Conservation (phyloP, 257 asterid genomes). For the Gardenia jasminoides region DNA sequence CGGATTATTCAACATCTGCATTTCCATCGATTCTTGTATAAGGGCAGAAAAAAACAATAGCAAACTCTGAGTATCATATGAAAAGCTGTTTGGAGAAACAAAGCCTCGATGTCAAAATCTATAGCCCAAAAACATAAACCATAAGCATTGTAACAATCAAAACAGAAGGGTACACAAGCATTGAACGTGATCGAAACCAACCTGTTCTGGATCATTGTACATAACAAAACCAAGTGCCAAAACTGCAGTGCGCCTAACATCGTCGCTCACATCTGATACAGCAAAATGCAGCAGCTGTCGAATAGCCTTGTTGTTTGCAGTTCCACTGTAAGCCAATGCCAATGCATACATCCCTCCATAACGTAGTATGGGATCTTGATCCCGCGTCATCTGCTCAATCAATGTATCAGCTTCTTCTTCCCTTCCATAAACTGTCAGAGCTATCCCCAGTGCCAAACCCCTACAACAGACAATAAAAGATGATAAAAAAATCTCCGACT, state of each 20-base stretch:
- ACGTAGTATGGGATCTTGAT: conserved; percentile 94
- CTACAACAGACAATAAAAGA: conserved; percentile 27
- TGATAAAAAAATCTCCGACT: neutral
- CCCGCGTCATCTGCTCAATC: conserved; percentile 95
- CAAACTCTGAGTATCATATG: neutral
- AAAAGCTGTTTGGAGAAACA: neutral
- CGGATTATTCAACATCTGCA: neutral
- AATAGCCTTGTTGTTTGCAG: conserved; percentile 92
- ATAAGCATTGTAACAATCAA: neutral
- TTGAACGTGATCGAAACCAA: conserved; percentile 19
- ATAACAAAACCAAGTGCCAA: conserved; percentile 95
- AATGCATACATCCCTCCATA: conserved; percentile 99
- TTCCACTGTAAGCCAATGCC: conserved; percentile 97
- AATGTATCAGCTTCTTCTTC: conserved; percentile 96
- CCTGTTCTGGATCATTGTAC: conserved; percentile 93
- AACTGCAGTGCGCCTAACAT: conserved; percentile 96
- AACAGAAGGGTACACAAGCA: neutral
- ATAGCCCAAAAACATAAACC: neutral
- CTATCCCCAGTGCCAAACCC: conserved; percentile 94
- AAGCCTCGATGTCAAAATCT: neutral
- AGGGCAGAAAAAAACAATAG: neutral
- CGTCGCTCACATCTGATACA: conserved; percentile 95
- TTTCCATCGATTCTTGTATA: neutral
- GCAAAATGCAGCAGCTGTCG: conserved; percentile 96
- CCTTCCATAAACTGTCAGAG: conserved; percentile 97